Base-by-base conservation (phyloP, 176 grass and related monocot genomes). In the Aegilops sharonensis region DNA sequence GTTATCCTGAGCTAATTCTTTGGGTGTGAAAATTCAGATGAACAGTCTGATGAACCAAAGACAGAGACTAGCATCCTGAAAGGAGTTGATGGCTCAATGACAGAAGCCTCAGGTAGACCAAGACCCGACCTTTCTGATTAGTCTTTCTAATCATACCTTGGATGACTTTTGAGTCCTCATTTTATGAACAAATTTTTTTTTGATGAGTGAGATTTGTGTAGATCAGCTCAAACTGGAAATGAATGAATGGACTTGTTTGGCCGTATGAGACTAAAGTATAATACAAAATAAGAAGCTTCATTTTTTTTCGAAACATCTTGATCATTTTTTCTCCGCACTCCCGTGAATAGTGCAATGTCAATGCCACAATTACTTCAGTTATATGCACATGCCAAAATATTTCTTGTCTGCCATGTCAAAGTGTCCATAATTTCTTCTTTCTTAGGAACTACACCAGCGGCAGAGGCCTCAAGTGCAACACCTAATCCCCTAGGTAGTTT, bases 61-160 rank as follows among this genome's bases (percentile, higher is more conserved):
- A 84, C 68, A 80, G 27, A 87, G 25, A 23, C 60, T 67, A 37
- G 8, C 64, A 50, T 62, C 12, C 37, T 69, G 3, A 84, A 84
- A 84, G 85, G 50, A 63, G 68, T 68, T 76, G 81, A 87, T 91
- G 80, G 6, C 64, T 54, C 79, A 86, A 91, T 30, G 45, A 60
- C 60, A 87, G 79, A 10, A 52, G 24, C 64, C 48, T 74, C 76
- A 80, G 89, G 75, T 91, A 84, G 83, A 90, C 67, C 65, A 10
- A 64, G 43, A 37, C 31, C 68, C 2, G 5, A 4, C 8, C 15
- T 79, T 5, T 91, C 35, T 37, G 34, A 87, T 75, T 48, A 80
- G 11, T 87, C 75, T 74, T 47, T 87, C 14, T 31, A 47, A 42
- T 60, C 32, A 11, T 85, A 60, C 68, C 56, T 36, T 59, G 14